Base-by-base conservation (phyloP, 2,329 filamentous ascomycete genomes). In the Lasiodiplodia hormozganensis region DNA sequence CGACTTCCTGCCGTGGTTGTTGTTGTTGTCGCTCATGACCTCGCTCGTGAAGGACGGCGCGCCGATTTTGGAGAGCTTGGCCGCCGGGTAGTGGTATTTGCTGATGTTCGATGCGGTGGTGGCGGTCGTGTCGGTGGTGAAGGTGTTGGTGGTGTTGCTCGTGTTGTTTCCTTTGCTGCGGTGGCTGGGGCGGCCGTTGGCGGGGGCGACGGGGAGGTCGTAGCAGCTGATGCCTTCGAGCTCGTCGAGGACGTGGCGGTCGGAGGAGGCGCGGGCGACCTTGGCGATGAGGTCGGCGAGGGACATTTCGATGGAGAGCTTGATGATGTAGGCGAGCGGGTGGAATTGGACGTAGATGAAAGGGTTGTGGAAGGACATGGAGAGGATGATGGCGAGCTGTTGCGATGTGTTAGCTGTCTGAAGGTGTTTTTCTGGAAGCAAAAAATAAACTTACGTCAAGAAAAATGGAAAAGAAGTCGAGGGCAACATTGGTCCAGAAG, bases 261-360 rank as follows among this genome's bases (percentile, higher is more conserved):
- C 6, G 40, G 36, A 40, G 14, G 40, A 52, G n/a, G 60, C 75
- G 54, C 73, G 70, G 2, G 78, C 78, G 52, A 80, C 74, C 52
- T 76, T 77, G 10, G 77, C 77, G 67, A 82, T 80, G 6, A 82
- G 76, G 1, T 78, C 76, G 11, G 81, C 80, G 78, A 83, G 82
- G 68, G 76, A 76, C 79, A 82, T 80, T 72, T 83, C 81, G 68
- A 82, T 82, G 58, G 28, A 25, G 18, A 49, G 58, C 4, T 62
- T 51, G 40, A 51, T 10, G 62, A 81, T 79, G 72, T 82, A 82
- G 14, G 76, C 77, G 16, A 82, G 76, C 0, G 80, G 80, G 67
- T 82, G 79, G 73, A 82, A 81, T 69, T 81, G 79, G 58, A 81
- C 76, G 72, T 77, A 65, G 51, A 64, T 64, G 60, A 64, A 64